Conservation (phyloP, 805 yeast genomes). For the Candida verbasci region DNA sequence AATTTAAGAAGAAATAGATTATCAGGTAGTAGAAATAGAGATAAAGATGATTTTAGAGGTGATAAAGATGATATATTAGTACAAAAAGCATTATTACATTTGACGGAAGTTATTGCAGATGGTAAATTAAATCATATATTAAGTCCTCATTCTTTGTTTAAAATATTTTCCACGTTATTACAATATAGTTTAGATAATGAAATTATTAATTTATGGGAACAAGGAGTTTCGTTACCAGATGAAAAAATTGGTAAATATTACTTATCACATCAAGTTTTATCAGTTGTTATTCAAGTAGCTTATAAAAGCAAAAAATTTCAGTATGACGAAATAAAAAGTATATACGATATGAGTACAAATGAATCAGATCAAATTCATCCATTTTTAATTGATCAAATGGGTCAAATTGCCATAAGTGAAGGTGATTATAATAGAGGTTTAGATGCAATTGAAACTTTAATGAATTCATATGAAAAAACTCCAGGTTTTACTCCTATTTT, state of each 20-base stretch:
- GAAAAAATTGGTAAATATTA: constrained; percentile 35
- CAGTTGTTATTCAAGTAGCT: constrained; percentile 64
- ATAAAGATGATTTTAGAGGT: constrained; percentile 30
- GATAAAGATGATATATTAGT: constrained; percentile 25
- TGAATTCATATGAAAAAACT: constrained; percentile 42
- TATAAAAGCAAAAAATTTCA: constrained; percentile 54
- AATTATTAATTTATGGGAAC: constrained; percentile 68
- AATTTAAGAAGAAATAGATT: constrained; percentile 29
- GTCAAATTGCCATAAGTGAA: constrained; percentile 64
- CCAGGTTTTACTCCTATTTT: constrained; percentile 23
- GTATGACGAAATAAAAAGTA: constrained; percentile 55
- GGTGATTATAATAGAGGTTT: constrained; percentile 65
- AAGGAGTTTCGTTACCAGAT: constrained; percentile 45
- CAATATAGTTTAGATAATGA: constrained; percentile 60
- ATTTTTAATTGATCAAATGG: constrained; percentile 65
- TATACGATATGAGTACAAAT: constrained; percentile 45
- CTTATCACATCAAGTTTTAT: constrained; percentile 62
- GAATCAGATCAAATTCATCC: constrained; percentile 28
- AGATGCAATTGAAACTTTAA: constrained; percentile 55
- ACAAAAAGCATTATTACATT: constrained; percentile 28
- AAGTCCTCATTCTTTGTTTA: constrained; percentile 18
- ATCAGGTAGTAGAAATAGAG: constrained; percentile 30
- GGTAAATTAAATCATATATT: constrained; percentile 27
- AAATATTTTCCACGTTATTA: constrained; percentile 29
- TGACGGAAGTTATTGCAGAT: constrained; percentile 23